phyloP scores from a whole-genome alignment of 2,329 filamentous ascomycete species.

The Pyrenophora teres region DNA sequence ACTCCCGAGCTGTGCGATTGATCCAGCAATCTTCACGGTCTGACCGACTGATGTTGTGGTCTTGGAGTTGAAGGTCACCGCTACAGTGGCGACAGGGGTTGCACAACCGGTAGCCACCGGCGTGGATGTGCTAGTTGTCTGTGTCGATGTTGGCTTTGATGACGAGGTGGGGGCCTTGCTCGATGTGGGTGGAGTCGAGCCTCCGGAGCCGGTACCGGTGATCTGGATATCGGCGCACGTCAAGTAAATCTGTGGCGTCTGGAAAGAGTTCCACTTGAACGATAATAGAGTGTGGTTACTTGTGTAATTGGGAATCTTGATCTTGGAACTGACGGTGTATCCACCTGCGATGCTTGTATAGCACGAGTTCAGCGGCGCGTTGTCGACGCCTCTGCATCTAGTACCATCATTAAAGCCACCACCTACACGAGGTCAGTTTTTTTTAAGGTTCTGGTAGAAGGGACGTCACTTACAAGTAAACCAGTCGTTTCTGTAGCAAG shows the following conservation, averaged over 20 bases:
- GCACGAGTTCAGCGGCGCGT: constrained; percentile 39
- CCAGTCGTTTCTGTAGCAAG: constrained; percentile 44
- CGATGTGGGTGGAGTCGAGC: constrained; percentile 19
- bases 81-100: constrained; percentile 32
- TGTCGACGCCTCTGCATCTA: constrained; percentile 39
- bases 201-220: constrained; percentile 20
- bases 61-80: constrained; percentile 54
- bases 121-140: constrained; percentile 17
- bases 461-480: constrained; percentile 31
- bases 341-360: constrained; percentile 43
- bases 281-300: constrained; percentile 40
- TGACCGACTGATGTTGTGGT: constrained; percentile 56
- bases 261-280: constrained; percentile 43
- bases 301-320: constrained; percentile 41
- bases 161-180: constrained; percentile 20
- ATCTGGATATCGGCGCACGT: constrained; percentile 43
- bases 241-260: constrained; percentile 41
- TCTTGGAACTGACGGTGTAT: constrained; percentile 40
- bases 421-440: constrained; percentile 1
- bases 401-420: constrained; percentile 34
- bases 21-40: constrained; percentile 54
- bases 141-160: constrained; percentile 16
- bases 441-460: fast-evolving
- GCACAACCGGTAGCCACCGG: constrained; percentile 25
- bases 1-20: constrained; percentile 49